These are phyloP conservation scores for Anthostomella pinea DNA, from an alignment of 2,329 filamentous ascomycete genomes.

Conservation along the genomic window DNA sequence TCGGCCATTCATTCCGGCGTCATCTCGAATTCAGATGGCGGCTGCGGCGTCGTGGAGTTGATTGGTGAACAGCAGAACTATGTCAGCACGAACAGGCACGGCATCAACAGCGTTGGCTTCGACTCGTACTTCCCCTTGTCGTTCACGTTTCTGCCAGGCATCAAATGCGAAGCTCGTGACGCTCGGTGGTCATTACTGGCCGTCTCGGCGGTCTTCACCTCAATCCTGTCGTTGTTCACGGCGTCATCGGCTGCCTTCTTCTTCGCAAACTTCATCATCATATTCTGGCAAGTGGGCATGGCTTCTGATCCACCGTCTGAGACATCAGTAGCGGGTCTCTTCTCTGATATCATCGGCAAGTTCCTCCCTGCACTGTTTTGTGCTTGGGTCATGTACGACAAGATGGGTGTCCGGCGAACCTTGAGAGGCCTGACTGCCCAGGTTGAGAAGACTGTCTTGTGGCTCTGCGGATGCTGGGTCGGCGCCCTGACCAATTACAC, in stretches of 20 bases:
- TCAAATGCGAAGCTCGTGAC: constrained; percentile 70
- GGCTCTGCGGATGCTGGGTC: constrained; percentile 87
- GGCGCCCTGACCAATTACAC: constrained; percentile 94
- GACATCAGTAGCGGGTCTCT: constrained; percentile 63
- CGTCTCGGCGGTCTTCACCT: constrained; percentile 77
- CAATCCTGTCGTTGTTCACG: constrained; percentile 76
- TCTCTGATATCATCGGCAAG: constrained; percentile 76
- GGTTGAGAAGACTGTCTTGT: constrained; percentile 84
- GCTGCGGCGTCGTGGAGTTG: constrained; percentile 77
- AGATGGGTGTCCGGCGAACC: constrained; percentile 72
- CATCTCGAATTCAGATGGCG: constrained; percentile 67
- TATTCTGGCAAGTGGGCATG: constrained; percentile 88
- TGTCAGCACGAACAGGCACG: constrained; percentile 62
- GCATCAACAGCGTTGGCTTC: constrained; percentile 75
- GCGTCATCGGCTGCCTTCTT: constrained; percentile 79
- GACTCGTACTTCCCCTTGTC: constrained; percentile 87
- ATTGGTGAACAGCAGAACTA: constrained; percentile 67
- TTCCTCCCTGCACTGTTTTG: constrained; percentile 86
- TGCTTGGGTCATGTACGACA: constrained; percentile 82
- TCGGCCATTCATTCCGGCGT: constrained; percentile 82
- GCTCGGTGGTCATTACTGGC: constrained; percentile 80
- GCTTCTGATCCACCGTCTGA: constrained; percentile 81
- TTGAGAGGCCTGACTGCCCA: constrained; percentile 74
- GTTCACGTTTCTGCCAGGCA: constrained; percentile 68
- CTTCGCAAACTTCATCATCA: constrained; percentile 73